Base-by-base conservation (phyloP, 2,329 filamentous ascomycete genomes). In the Cyanodermella asteris region DNA sequence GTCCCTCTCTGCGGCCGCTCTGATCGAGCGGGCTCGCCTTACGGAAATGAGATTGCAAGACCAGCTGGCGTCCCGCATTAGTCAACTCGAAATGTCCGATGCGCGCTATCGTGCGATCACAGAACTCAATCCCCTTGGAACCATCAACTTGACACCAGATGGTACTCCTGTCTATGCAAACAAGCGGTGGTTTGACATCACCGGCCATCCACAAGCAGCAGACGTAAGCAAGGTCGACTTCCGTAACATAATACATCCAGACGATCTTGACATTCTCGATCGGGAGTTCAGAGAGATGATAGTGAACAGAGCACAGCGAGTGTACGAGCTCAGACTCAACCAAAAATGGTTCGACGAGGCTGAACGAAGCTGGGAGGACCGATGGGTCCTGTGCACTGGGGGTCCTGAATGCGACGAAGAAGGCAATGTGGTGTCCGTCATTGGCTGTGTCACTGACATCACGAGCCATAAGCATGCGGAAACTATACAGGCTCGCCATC, bases 381-480 rank as follows among this genome's bases (percentile, higher is more conserved):
- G 57, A 0, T 63, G 59, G 59, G 57, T 60, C 1, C 43, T 63
- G 4, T 59, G 59, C 32, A 55, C 47, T 23, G 56, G 53, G 2
- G 61, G 57, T 22, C 58, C 59, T 0, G 59, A 62, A 34, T 53
- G 49, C 26, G 48, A 56, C 28, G 44, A 51, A 7, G 46, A 53
- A 26, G 57, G 56, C 3, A 45, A 43, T 24, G 43, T 62, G n/a
- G 59, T 59, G 42, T 54, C 53, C 27, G 51, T 61, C 7, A 61
- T 63, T 32, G 59, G 58, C 27, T 54, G 47, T 33, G 72, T 87
- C 26, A 82, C 76, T 0, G 77, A 90, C 39, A 90, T 90, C 34
- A 78, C 72, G 10, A 65, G 74, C 26, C 76, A 84, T 42, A 90
- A 90, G 44, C 72, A 71, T 56, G 76, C 77, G 1, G 78, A 87